phyloP scores from a whole-genome alignment of 306 rosid species.

The Cucurbita moschata region DNA sequence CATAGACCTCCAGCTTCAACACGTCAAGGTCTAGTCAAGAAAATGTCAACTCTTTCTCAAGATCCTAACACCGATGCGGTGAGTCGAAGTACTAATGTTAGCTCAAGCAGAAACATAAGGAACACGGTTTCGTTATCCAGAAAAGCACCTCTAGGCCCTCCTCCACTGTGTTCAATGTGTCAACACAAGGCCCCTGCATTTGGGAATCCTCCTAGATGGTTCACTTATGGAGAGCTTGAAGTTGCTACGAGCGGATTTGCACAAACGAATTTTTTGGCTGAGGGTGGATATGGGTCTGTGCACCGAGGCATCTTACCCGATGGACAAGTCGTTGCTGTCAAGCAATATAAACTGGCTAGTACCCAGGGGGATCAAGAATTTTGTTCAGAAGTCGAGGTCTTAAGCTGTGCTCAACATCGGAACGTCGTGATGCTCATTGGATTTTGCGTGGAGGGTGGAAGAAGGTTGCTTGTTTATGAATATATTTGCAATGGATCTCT shows the following conservation, averaged over 20 bases:
- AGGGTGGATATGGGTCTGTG: slow-evolving; percentile 96
- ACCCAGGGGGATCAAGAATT: slow-evolving; percentile 91
- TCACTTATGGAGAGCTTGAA: slow-evolving; percentile 66
- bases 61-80: slow-evolving; percentile 38
- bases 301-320: slow-evolving; percentile 66
- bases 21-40: slow-evolving; percentile 43
- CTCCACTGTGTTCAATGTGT: slow-evolving; percentile 88
- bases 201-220: slow-evolving; percentile 94
- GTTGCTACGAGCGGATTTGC: slow-evolving; percentile 84
- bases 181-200: slow-evolving; percentile 90
- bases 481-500: slow-evolving; percentile 83
- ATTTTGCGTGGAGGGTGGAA: slow-evolving; percentile 80
- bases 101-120: slow-evolving; percentile 65
- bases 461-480: slow-evolving; percentile 84
- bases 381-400: slow-evolving; percentile 92
- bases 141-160: slow-evolving; percentile 58
- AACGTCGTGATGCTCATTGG: slow-evolving; percentile 91
- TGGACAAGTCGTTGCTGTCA: slow-evolving; percentile 77
- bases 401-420: slow-evolving; percentile 96
- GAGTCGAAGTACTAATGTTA: slow-evolving; percentile 37
- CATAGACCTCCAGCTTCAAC: slow-evolving; percentile 33
- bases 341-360: slow-evolving; percentile 79
- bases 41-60: slow-evolving; percentile 33
- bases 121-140: slow-evolving; percentile 50
- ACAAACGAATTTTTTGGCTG: slow-evolving; percentile 74